Evolutionary conservation across 23 red algal species (phyloP), one percentile per base, ranked within the genome.

Genomic region (Gracilaria gracilis): DNA sequence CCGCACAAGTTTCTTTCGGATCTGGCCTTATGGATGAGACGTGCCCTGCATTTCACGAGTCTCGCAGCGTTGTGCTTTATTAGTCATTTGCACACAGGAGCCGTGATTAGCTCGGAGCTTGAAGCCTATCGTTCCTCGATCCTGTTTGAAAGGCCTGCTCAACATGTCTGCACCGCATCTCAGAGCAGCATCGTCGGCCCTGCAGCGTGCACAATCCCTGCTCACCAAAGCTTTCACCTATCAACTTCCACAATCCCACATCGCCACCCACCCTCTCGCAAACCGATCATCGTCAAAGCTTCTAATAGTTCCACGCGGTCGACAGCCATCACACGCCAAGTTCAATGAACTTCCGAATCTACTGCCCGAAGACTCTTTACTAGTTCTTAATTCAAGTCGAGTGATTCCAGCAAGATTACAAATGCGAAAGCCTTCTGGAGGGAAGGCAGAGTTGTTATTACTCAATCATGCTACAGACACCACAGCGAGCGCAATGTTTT

Each of bases 361-460:
- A 29, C 21, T 96, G 8, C 97, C 97, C 1, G 9, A 39, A 21
- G 33, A 71, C 21, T 81, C 90, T 33, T 40, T 92, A n/a, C 59
- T 99, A 11, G 28, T 99, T 23, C 51, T 80, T 2, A 99, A 99
- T 76, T 61, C 84, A 13, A 94, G 94, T 21, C 77, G 88, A 20
- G 97, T 96, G 2, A 95, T 99, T 50, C 81, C 87, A 15, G 94
- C 97, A 46, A 77, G 97, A 34, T 24, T 99, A 29, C 69, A 65
- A 37, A 83, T 96, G 82, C 67, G 47, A 39, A 95, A 96, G 76
- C 38, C 85, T 49, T 78, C 37, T 42, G 96, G 92, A 20, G 96
- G 80, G 3, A 61, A 25, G 17, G 97, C 83, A 32, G 94, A 96
- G 70, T 19, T 99, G 15, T 44, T 99, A 39, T 90, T 95, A 16